phyloP scores from a whole-genome alignment of 257 asterid species.

The Solanum pennellii region DNA sequence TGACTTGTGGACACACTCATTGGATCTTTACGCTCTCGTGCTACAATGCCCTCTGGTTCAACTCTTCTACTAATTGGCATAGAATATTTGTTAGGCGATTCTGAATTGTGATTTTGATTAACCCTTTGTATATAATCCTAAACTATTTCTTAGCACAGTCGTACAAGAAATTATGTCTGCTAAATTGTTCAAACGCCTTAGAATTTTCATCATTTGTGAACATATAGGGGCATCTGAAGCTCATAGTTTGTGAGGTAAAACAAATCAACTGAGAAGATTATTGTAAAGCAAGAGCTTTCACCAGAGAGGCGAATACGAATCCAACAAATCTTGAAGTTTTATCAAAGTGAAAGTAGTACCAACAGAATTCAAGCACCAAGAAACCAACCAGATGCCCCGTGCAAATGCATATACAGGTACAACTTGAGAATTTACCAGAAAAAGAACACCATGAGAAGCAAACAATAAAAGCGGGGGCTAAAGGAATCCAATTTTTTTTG shows the following conservation, averaged over 20 bases:
- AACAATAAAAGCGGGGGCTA: background rate
- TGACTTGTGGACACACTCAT: background rate
- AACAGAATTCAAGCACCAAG: background rate
- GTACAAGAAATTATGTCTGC: background rate
- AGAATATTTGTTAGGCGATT: background rate
- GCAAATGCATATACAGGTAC: slow-evolving; percentile 19
- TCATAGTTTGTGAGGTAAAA: background rate
- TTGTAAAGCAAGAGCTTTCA: background rate
- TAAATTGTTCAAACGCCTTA: background rate
- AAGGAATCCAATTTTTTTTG: background rate
- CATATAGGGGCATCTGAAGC: background rate
- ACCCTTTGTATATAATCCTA: background rate
- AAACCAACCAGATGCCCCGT: slow-evolving; percentile 3
- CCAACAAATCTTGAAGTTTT: background rate
- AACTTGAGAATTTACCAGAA: background rate
- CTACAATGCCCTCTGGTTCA: background rate
- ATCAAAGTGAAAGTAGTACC: background rate
- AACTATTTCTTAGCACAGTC: background rate
- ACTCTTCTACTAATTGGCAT: background rate
- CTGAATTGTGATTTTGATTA: background rate
- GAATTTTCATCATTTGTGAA: background rate
- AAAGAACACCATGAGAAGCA: background rate
- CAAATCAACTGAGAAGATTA: background rate
- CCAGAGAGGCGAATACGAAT: background rate
- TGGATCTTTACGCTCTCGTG: background rate